phyloP scores from a whole-genome alignment of 495 filamentous ascomycete species.

The Usnea hakonensis region DNA sequence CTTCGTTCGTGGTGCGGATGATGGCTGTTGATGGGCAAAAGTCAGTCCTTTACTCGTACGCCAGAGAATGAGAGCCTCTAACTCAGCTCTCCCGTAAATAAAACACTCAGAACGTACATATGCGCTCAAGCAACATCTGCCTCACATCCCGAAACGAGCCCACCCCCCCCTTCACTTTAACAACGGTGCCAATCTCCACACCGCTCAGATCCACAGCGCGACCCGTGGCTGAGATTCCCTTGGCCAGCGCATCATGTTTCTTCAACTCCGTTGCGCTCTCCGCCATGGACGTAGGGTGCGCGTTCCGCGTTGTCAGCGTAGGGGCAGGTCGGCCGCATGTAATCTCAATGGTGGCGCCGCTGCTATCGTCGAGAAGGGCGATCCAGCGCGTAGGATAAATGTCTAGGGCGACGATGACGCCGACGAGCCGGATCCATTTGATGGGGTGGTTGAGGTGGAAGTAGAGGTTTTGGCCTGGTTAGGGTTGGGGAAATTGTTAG shows the following conservation, averaged over 20 bases:
- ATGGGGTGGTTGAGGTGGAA: slow-evolving; percentile 86
- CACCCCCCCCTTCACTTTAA: slow-evolving; percentile 73
- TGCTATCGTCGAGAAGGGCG: slow-evolving; percentile 78
- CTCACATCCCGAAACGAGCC: slow-evolving; percentile 50
- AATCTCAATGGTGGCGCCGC: slow-evolving; percentile 65
- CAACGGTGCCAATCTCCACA: slow-evolving; percentile 57
- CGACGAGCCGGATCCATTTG: slow-evolving; percentile 71
- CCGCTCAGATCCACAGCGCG: slow-evolving; percentile 33
- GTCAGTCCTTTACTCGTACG: background rate
- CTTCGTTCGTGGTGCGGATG: slow-evolving; percentile 59
- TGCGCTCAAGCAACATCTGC: slow-evolving; percentile 64
- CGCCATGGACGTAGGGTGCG: background rate
- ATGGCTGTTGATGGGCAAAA: slow-evolving; percentile 16
- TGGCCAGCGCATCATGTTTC: background rate
- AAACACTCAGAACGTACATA: slow-evolving; percentile 27
- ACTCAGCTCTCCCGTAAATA: slow-evolving; percentile 16
- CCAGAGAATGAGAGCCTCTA: background rate
- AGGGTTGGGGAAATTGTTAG: background rate
- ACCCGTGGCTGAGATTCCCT: slow-evolving; percentile 27
- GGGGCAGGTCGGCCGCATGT: slow-evolving; percentile 27
- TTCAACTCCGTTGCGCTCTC: background rate
- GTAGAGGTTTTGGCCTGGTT: slow-evolving; percentile 60
- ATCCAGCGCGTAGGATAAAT: slow-evolving; percentile 51
- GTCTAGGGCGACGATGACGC: slow-evolving; percentile 69
- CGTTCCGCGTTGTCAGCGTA: slow-evolving; percentile 7